Conservation (phyloP, 192 early-diverging fungal genomes). For the Rhizophagus sp. region DNA sequence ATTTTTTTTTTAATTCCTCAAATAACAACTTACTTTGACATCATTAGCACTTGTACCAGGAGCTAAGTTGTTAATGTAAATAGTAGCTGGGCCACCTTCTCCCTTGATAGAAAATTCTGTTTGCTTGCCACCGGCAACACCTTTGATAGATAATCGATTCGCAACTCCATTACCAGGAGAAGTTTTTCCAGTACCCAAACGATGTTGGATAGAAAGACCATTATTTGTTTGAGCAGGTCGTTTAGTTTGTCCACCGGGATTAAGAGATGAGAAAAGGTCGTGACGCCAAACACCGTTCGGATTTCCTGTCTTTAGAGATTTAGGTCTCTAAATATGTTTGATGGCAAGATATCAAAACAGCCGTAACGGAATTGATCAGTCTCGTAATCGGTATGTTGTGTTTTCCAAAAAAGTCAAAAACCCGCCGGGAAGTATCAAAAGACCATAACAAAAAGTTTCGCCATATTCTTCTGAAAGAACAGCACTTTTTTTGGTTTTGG, state of each 20-base stretch:
- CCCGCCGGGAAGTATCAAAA: conserved; percentile 8
- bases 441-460: conserved; percentile 14
- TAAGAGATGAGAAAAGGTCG: conserved; percentile 23
- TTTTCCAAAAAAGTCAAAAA: neutral
- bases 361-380: conserved; percentile 11
- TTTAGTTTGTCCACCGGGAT: conserved; percentile 19
- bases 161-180: conserved; percentile 1
- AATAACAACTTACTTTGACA: conserved; percentile 35
- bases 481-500: neutral
- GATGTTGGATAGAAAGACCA: conserved; percentile 23
- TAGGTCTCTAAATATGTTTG: conserved; percentile 21
- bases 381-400: neutral
- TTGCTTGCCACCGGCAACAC: conserved; percentile 24
- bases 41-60: conserved; percentile 44
- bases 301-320: conserved; percentile 18
- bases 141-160: conserved; percentile 26
- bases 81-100: conserved; percentile 42
- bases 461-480: conserved; percentile 23
- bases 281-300: conserved; percentile 30
- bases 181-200: conserved; percentile 15
- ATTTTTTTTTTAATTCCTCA: neutral
- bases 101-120: conserved; percentile 40
- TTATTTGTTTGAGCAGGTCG: neutral
- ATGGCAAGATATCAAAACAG: neutral
- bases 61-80: conserved; percentile 43